Base-by-base conservation (phyloP, 768 basidiomycete species). In the Xerocomus potaroensis region DNA sequence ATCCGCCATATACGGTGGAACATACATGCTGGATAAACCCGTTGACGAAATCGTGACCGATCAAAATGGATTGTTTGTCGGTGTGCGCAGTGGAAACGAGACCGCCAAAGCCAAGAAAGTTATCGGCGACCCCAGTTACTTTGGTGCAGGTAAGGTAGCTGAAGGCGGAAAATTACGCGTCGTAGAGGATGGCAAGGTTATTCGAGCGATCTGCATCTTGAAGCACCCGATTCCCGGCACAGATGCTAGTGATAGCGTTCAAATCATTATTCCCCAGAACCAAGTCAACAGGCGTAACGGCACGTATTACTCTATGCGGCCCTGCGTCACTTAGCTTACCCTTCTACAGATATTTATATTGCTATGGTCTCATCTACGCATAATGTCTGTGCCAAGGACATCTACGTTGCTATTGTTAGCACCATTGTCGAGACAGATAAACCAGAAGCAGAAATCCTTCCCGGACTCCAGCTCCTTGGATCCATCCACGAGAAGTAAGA, bases 201-300 rank as follows among this genome's bases (percentile, higher is more conserved):
- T 99, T 58, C 77, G 96, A 43, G 96, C 95, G 4, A 99, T 99
- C 63, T 98, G 96, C 73, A 77, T 99, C 70, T 76, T 99, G 67
- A 95, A 95, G 72, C 96, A 98, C 69, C 92, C 94, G 37, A 95
- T 99, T 53, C 96, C 96, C 39, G 93, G 90, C 41, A 98, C 96
- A 33, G 95, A 98, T 18, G 88, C 97, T 62, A 75, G 85, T 37
- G 96, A 99, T 72, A 92, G 89, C 58, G 84, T 84, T 31, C 96
- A 99, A 69, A 92, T 99, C 60, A 93, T 99, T 67, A 95, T 99
- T 52, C 96, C 96, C 32, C 96, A 98, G 70, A 97, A 97, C 69
- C 96, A 99, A 70, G 93, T 99, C 55, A 76, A 78, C 55, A 77
- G 96, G 57, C 82, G 85, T 70, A 89, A 99, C 62, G 96, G 95